Evolutionary conservation across 345 rosid genomes (phyloP).

Genomic region (Sisymbrium irio): DNA sequence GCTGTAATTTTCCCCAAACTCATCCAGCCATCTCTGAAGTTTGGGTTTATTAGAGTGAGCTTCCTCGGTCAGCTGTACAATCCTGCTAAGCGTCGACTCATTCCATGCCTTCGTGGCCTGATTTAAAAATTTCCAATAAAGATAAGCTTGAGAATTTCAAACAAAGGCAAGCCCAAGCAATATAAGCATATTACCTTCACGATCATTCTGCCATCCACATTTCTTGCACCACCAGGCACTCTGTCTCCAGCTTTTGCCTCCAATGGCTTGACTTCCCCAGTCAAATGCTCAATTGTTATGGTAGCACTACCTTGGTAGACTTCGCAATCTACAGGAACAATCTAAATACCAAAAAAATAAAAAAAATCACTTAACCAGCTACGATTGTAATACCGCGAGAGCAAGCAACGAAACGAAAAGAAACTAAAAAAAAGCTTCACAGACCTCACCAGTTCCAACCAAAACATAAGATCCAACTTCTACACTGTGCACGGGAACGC

Average conservation of each 20-base stretch:
- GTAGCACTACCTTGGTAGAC: slow-evolving; percentile 88
- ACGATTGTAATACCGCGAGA: neutral
- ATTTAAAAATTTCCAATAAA: slow-evolving; percentile 11
- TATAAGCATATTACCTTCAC: slow-evolving; percentile 58
- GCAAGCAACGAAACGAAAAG: neutral
- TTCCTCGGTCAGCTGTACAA: slow-evolving; percentile 94
- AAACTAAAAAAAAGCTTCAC: slow-evolving; percentile 36
- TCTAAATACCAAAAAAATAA: slow-evolving; percentile 44
- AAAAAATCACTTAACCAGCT: slow-evolving; percentile 5
- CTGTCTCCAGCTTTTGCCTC: slow-evolving; percentile 86
- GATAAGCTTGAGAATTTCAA: neutral
- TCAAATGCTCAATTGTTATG: slow-evolving; percentile 92
- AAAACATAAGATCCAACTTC: slow-evolving; percentile 76
- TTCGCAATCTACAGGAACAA: slow-evolving; percentile 92
- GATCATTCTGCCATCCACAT: slow-evolving; percentile 94
- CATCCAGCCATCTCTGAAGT: slow-evolving; percentile 97
- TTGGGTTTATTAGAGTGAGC: slow-evolving; percentile 85
- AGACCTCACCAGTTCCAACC: slow-evolving; percentile 98
- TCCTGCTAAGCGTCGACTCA: slow-evolving; percentile 82
- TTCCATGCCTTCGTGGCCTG: slow-evolving; percentile 88
- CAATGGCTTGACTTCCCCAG: slow-evolving; percentile 92
- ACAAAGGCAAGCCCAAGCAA: neutral
- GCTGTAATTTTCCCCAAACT: slow-evolving; percentile 92
- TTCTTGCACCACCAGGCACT: slow-evolving; percentile 95
- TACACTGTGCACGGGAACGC: slow-evolving; percentile 85